These are phyloP conservation scores for Aspergillus nidulans DNA, from an alignment of 495 filamentous ascomycete genomes.

Conservation along the genomic window DNA sequence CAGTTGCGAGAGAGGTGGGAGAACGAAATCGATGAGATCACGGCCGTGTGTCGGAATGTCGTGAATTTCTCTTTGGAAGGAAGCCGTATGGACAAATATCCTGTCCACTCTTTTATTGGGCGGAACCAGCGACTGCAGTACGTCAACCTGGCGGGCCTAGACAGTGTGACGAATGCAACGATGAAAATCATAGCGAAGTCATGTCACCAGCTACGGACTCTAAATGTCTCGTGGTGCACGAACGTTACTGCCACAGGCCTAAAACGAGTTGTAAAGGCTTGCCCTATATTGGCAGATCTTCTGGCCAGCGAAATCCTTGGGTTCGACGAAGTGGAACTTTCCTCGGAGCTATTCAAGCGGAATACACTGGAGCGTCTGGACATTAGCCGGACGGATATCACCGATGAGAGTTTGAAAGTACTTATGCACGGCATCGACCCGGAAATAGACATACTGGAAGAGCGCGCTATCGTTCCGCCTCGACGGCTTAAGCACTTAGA, in stretches of 20 bases:
- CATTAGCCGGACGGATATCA: slow-evolving; percentile 72
- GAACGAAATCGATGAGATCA: slow-evolving; percentile 61
- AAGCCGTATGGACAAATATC: slow-evolving; percentile 74
- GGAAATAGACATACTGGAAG: slow-evolving; percentile 72
- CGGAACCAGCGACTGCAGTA: slow-evolving; percentile 72
- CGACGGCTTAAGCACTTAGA: slow-evolving; percentile 82
- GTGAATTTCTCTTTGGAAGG: slow-evolving; percentile 84
- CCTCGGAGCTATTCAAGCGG: slow-evolving; percentile 65
- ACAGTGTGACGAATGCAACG: slow-evolving; percentile 74
- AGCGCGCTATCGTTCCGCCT: slow-evolving; percentile 68
- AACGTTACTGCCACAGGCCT: slow-evolving; percentile 82
- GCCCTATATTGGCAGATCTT: slow-evolving; percentile 69
- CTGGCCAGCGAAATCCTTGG: slow-evolving; percentile 77
- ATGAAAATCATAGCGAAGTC: slow-evolving; percentile 83
- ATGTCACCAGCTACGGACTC: slow-evolving; percentile 71
- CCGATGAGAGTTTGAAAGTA: slow-evolving; percentile 62
- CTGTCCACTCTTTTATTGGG: slow-evolving; percentile 74
- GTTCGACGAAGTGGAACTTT: slow-evolving; percentile 66
- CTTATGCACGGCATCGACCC: slow-evolving; percentile 71
- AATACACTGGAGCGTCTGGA: slow-evolving; percentile 80
- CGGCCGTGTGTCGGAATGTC: slow-evolving; percentile 78
- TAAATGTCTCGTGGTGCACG: slow-evolving; percentile 91
- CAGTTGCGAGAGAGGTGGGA: slow-evolving; percentile 77
- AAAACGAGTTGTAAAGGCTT: slow-evolving; percentile 64
- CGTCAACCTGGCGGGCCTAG: slow-evolving; percentile 79